Base-by-base conservation (phyloP, 2,329 filamentous ascomycete species). In the Neonectria faginata region DNA sequence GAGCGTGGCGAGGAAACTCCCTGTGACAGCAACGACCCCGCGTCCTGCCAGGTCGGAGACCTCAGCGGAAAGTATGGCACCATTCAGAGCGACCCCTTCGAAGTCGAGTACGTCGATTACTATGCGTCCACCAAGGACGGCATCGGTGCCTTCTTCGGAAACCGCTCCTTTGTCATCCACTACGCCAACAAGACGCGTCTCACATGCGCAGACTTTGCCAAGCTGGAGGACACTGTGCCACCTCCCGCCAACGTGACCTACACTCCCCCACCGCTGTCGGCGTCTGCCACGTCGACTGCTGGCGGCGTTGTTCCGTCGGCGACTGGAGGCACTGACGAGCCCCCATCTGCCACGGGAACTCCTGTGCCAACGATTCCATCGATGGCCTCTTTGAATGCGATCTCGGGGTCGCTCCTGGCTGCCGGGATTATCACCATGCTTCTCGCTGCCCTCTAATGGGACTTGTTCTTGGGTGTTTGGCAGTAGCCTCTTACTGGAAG, bases 1-100 rank as follows among this genome's bases (percentile, higher is more conserved):
- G 75, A 83, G 54, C 89, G 90, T 55, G 88, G 88, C 67, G 88
- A 93, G 74, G 79, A 78, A 2, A 82, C 88, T 5, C 72, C 84
- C 5, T 95, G 92, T 79, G 83, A 93, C 73, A 41, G 79, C 11
- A 70, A 75, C 10, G 74, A 80, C 7, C 89, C 89, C 8, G 78
- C 86, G 66, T 89, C 87, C 10, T 96, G 92, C 81, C 88, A 95
- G 79, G 87, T 92, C 11, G 92, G 92, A 68, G 92, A 95, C 76
- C 82, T 94, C 60, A 86, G 87, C 71, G 92, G 92, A 75, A 95
- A 95, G 81, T 82, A 91, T 73, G 91, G 91, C 66, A 83, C 83
- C 65, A 85, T 92, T 72, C 82, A 78, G 27, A 76, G 78, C 29
- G 83, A 84, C 67, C 80, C 84, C 12, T 89, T 84, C 74, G 74